These are phyloP conservation scores for Kwoniella botswanensis DNA, from an alignment of 768 basidiomycete genomes.

Conservation along the genomic window DNA sequence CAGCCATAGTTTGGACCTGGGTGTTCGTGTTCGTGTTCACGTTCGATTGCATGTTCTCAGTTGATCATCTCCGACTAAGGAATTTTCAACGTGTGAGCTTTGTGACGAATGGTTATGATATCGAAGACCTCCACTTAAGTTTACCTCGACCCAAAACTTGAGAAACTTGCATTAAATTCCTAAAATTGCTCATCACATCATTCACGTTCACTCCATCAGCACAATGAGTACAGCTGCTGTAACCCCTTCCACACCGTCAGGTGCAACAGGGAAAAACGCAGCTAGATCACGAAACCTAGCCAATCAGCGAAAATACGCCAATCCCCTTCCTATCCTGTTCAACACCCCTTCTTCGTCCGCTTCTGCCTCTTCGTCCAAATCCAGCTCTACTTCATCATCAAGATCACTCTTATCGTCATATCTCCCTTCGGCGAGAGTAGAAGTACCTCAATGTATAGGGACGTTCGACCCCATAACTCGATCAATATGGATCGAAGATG, in stretches of 20 bases:
- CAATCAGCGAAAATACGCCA: constrained; percentile 52
- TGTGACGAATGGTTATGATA: too few species aligned
- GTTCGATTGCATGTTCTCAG: too few species aligned
- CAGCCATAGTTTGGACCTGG: too few species aligned
- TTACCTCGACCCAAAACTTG: neutral
- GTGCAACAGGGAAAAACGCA: constrained; percentile 9
- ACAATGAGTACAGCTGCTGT: neutral
- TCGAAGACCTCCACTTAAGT: too few species aligned
- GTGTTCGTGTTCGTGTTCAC: too few species aligned
- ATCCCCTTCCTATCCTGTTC: constrained; percentile 50
- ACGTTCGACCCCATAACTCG: constrained; percentile 76
- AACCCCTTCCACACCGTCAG: neutral
- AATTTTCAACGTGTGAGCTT: too few species aligned
- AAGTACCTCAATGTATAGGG: constrained; percentile 71
- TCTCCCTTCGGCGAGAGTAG: constrained; percentile 61
- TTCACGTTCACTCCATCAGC: neutral
- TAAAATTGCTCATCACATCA: neutral
- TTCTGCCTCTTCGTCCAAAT: neutral
- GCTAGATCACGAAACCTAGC: constrained; percentile 24
- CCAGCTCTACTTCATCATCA: constrained; percentile 11
- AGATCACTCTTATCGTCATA: constrained; percentile 55
- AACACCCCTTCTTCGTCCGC: constrained; percentile 22
- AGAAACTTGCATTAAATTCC: neutral
- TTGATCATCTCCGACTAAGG: too few species aligned
- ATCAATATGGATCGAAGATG: constrained; percentile 82